These are phyloP conservation scores for Kwoniella sp. DNA, from an alignment of 768 basidiomycete genomes.

Conservation along the genomic window DNA sequence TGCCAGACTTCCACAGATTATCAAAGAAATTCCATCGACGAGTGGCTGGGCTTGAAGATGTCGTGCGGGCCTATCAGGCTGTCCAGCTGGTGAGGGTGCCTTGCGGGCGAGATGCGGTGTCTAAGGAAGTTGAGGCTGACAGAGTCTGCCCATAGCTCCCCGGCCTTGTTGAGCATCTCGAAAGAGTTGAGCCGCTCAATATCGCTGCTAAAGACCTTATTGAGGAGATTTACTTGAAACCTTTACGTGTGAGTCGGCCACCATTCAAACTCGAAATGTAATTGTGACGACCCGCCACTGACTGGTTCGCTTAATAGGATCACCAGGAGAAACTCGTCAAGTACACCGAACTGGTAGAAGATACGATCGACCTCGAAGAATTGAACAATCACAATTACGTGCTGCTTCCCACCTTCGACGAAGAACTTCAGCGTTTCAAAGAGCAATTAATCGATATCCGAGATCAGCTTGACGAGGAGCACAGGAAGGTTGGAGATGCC, in stretches of 20 bases:
- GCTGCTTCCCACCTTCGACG: conserved; percentile 90
- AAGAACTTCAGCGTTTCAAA: conserved; percentile 69
- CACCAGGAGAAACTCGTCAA: conserved; percentile 68
- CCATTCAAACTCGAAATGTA: conserved; percentile 1
- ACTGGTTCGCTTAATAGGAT: conserved; percentile 63
- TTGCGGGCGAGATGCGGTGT: neutral
- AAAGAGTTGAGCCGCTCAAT: conserved; percentile 59
- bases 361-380: conserved; percentile 87
- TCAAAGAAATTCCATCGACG: conserved; percentile 87
- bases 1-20: conserved; percentile 92
- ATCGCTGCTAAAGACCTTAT: conserved; percentile 64
- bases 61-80: conserved; percentile 93
- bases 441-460: conserved; percentile 70
- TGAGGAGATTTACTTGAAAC: conserved; percentile 67
- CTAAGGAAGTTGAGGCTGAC: neutral
- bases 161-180: conserved; percentile 70
- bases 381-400: conserved; percentile 76
- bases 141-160: conserved; percentile 63
- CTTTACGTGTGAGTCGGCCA: conserved; percentile 67
- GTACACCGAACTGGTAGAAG: conserved; percentile 91
- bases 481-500: conserved; percentile 68
- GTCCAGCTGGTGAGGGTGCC: conserved; percentile 68
- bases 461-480: conserved; percentile 81
- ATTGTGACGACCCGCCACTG: neutral
- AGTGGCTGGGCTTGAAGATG: conserved; percentile 84